Conservation (phyloP, 306 rosid genomes). For the Begonia peltatifolia region DNA sequence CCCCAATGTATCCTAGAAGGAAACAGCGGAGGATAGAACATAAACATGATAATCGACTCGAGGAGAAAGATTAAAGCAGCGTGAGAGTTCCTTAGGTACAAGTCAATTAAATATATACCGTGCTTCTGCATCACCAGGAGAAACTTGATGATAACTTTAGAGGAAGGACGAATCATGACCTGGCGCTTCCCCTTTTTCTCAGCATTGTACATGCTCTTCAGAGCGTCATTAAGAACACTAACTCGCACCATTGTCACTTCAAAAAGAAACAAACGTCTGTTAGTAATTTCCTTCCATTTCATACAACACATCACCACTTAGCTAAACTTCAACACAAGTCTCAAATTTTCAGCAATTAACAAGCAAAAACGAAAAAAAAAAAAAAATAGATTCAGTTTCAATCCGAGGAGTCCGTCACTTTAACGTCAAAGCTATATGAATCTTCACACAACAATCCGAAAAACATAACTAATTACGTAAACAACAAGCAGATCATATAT, state of each 20-base stretch:
- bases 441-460: no score
- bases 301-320: no score
- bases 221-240: constrained; percentile 20
- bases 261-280: background rate
- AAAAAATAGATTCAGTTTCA: no score
- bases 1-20: constrained; percentile 32
- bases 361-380: no score
- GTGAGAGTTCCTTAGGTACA: background rate
- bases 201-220: constrained; percentile 20
- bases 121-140: constrained; percentile 32
- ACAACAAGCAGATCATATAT: no score
- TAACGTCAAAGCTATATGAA: no score
- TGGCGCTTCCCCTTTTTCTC: constrained; percentile 21
- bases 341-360: no score
- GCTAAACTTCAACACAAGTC: no score
- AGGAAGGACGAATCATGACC: constrained; percentile 19
- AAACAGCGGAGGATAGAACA: background rate
- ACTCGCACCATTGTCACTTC: constrained; percentile 17
- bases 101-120: constrained; percentile 10
- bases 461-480: no score
- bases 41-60: background rate
- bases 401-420: no score
- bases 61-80: background rate
- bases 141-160: constrained; percentile 19
- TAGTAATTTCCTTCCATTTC: no score